phyloP scores from a whole-genome alignment of 805 yeast genomes.

The Komagataella pastoris region DNA sequence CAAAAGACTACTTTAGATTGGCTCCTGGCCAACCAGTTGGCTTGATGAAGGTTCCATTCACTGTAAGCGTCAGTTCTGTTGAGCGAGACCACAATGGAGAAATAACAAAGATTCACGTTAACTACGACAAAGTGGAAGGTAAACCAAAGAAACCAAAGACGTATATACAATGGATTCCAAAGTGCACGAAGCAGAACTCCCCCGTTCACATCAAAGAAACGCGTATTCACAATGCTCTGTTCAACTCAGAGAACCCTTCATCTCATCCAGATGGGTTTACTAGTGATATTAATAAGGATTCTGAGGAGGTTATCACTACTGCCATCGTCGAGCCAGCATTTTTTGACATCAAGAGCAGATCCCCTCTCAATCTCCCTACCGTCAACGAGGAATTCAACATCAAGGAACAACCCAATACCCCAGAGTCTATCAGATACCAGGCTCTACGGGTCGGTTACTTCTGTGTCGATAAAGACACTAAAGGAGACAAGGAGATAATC shows the following conservation, averaged over 20 bases:
- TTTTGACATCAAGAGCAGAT: conserved; percentile 45
- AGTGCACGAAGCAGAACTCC: conserved; percentile 41
- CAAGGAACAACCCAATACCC: conserved; percentile 47
- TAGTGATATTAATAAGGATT: conserved; percentile 68
- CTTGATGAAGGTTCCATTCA: conserved; percentile 79
- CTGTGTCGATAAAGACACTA: conserved; percentile 73
- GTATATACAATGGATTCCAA: conserved; percentile 93
- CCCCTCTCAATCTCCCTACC: conserved; percentile 64
- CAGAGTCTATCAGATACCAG: conserved; percentile 92
- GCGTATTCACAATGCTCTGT: conserved; percentile 77
- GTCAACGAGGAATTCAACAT: conserved; percentile 54
- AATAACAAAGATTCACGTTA: conserved; percentile 59
- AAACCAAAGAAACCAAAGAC: conserved; percentile 79
- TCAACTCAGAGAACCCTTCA: conserved; percentile 83
- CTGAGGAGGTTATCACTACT: conserved; percentile 51
- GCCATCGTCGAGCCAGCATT: conserved; percentile 77
- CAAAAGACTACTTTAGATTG: conserved; percentile 76
- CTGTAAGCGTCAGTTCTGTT: conserved; percentile 55
- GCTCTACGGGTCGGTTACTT: conserved; percentile 95
- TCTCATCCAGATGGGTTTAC: conserved; percentile 82
- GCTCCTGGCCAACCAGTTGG: conserved; percentile 96
- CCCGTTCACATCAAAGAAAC: conserved; percentile 63
- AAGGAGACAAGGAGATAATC: conserved; percentile 39
- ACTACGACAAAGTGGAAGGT: conserved; percentile 54
- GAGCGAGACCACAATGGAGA: conserved; percentile 52